A percentile compares a stretch with the other conserved stretches of the same genome.
Evolutionary conservation across 768 basidiomycete genomes (phyloP).

Genomic region (Clavaria fumosa): DNA sequence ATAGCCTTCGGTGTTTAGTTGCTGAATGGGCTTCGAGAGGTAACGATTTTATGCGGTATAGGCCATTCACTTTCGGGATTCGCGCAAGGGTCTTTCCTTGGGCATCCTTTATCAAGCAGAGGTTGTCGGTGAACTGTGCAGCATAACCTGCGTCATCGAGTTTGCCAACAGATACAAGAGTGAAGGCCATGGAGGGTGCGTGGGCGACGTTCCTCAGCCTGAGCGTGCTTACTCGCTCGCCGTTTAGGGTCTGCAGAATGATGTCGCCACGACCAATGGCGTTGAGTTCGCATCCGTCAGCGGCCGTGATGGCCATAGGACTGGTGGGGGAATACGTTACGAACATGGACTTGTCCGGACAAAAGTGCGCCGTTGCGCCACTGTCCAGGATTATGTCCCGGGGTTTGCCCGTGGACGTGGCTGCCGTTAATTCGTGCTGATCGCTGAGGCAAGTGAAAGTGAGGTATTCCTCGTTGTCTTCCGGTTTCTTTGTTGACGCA

Average conservation of each 20-base stretch:
- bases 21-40: conserved; percentile 9
- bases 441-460: not conserved
- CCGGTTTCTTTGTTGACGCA: not conserved
- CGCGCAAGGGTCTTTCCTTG: conserved; percentile 10
- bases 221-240: conserved; percentile 11
- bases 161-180: conserved; percentile 16
- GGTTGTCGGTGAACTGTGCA: conserved; percentile 7
- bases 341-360: conserved; percentile 16
- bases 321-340: conserved; percentile 12
- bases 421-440: too few species aligned
- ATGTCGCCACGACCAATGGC: conserved; percentile 19
- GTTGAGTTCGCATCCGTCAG: conserved; percentile 15
- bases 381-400: conserved; percentile 20
- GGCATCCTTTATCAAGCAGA: conserved; percentile 9
- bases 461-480: not conserved
- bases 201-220: conserved; percentile 14
- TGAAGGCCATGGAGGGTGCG: conserved; percentile 16
- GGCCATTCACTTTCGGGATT: conserved; percentile 13
- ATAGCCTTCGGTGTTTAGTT: conserved; percentile 8
- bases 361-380: conserved; percentile 20
- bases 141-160: conserved; percentile 11
- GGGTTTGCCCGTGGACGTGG: too few species aligned
- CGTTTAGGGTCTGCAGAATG: conserved; percentile 11
- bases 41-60: conserved; percentile 11
- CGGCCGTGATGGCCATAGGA: conserved; percentile 14